These are phyloP conservation scores for Hanseniaspora thailandica DNA, from an alignment of 805 yeast species.

Conservation along the genomic window DNA sequence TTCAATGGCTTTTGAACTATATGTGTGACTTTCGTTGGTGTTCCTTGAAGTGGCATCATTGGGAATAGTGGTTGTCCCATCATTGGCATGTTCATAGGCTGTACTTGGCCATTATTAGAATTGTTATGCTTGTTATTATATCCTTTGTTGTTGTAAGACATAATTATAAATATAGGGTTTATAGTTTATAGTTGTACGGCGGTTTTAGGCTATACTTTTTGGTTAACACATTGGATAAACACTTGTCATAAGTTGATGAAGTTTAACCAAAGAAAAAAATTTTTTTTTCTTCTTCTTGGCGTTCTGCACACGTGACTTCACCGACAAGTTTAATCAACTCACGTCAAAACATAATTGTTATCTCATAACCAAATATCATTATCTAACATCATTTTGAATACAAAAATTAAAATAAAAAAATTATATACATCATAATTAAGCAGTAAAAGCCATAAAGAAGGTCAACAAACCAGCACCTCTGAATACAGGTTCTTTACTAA, in stretches of 20 bases:
- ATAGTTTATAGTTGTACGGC: neutral
- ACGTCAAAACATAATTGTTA: too few relatives aligned
- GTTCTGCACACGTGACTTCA: too few relatives aligned
- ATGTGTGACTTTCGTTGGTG: neutral
- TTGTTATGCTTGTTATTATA: neutral
- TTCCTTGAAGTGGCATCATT: neutral
- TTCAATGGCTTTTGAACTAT: conserved; percentile 7
- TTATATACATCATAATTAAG: neutral
- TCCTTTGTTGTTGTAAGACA: neutral
- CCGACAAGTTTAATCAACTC: too few relatives aligned
- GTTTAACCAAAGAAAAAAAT: too few relatives aligned
- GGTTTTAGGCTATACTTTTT: too few relatives aligned
- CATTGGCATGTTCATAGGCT: neutral
- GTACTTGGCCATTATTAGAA: too few relatives aligned
- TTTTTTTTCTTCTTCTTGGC: too few relatives aligned
- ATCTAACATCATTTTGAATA: too few relatives aligned
- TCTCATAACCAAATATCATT: too few relatives aligned
- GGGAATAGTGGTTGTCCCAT: conserved; percentile 5
- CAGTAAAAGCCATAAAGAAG: conserved; percentile 9
- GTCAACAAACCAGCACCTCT: neutral
- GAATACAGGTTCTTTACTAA: conserved; percentile 4
- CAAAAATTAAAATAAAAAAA: too few relatives aligned
- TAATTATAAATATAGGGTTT: neutral
- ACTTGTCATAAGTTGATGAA: too few relatives aligned
- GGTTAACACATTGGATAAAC: too few relatives aligned